Conservation (phyloP, 768 basidiomycete species). For the Pulveroboletus sp. region DNA sequence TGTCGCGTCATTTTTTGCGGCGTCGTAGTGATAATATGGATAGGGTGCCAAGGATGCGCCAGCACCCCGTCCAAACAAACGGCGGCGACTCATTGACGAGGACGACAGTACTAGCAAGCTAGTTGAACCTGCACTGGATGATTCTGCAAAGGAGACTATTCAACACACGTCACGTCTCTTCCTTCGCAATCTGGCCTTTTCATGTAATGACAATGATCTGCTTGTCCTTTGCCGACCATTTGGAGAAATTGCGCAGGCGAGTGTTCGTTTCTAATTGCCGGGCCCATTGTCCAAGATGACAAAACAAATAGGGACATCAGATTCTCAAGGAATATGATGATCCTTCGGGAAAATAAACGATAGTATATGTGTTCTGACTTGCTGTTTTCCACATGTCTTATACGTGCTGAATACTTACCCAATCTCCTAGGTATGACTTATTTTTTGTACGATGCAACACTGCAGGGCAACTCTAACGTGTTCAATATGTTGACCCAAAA, state of each 20-base stretch:
- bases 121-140: slow-evolving; percentile 18
- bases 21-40: slow-evolving; percentile 1
- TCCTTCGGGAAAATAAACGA: slow-evolving; percentile 50
- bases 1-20: background rate
- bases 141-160: slow-evolving; percentile 49
- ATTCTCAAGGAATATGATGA: slow-evolving; percentile 38
- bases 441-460: background rate
- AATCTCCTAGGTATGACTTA: slow-evolving; percentile 11
- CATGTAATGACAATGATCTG: slow-evolving; percentile 73
- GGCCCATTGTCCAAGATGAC: slow-evolving; percentile 33
- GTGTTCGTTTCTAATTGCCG: slow-evolving; percentile 16
- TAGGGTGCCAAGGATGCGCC: slow-evolving; percentile 73
- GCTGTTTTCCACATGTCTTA: background rate
- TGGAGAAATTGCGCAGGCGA: slow-evolving; percentile 78
- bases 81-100: slow-evolving; percentile 59
- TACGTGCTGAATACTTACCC: slow-evolving; percentile 1
- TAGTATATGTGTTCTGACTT: slow-evolving; percentile 43
- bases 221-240: slow-evolving; percentile 59
- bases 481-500: slow-evolving; percentile 45
- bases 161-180: slow-evolving; percentile 79
- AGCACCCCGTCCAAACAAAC: slow-evolving; percentile 65
- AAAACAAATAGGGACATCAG: slow-evolving; percentile 31
- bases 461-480: slow-evolving; percentile 56
- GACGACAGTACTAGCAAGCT: slow-evolving; percentile 23
- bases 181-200: slow-evolving; percentile 92